Evolutionary conservation across 306 rosid species (phyloP), one percentile per base, ranked within the genome.

Genomic region (Corylus heterophylla): DNA sequence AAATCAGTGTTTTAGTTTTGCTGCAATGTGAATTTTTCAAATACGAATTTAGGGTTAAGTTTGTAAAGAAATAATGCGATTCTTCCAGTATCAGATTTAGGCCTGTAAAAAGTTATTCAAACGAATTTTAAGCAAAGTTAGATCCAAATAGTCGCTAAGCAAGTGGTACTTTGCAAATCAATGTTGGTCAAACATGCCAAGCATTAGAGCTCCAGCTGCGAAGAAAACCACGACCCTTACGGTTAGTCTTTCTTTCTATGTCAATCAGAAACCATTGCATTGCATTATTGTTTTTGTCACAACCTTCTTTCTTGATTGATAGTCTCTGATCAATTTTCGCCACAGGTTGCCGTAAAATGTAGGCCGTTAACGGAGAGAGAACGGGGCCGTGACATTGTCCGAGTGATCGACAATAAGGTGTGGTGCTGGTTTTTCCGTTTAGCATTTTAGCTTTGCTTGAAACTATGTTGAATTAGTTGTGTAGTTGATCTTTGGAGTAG

Each of bases 261-360:
- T 29, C 13, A 17, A 54, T 48, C 42, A 48, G 54, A 62, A 27
- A 18, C 27, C 55, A 27, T 54, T 79, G 49, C 44, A 18, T 80
- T 79, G 45, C 5, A 4, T 80, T 67, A 20, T 67, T 2, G 35
- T 31, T 45, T 17, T 49, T 45, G 14, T 59, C 8, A 59, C 35
- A 45, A 8, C n/a, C 4, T 51, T 52, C 48, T 39, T 49, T 39
- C 68, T 76, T 61, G 61, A 4, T 49, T 63, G 72, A 76, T 10
- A 29, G 8, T 22, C 12, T 50, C 67, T 55, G 79, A 59, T 55
- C 1, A 52, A 6, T 27, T 58, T 48, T 52, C 59, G 66, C 77
- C 76, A 35, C 85, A 87, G 93, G 93, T 89, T 31, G 93, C 89
- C 3, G 89, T 89, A 54, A 89, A 89, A 87, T 85, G 93, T 82